Evolutionary conservation across 768 basidiomycete genomes (phyloP).

Genomic region (Hygrocybe coccinea): DNA sequence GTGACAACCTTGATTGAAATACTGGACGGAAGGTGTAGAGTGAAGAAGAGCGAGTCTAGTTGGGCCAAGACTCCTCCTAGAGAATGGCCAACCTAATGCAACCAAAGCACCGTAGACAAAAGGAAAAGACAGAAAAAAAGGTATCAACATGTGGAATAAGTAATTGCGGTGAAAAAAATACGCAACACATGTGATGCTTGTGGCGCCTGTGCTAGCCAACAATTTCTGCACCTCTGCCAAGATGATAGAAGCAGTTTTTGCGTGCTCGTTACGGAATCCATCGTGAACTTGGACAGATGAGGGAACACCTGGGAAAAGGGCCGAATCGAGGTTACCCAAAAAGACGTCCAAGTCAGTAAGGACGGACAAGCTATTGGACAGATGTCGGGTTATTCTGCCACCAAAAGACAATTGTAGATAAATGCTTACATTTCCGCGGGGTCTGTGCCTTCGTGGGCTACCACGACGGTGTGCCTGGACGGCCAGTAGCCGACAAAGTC

Average conservation of each 20-base stretch:
- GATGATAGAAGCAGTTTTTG: constrained; percentile 37
- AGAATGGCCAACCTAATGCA: constrained; percentile 1
- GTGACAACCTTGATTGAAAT: constrained; percentile 30
- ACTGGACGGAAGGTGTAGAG: constrained; percentile 41
- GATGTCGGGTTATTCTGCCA: background rate
- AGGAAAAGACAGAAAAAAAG: background rate
- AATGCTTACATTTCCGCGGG: constrained; percentile 29
- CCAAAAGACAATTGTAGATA: background rate
- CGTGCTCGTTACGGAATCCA: constrained; percentile 43
- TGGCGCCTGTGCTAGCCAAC: constrained; percentile 33
- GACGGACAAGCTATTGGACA: constrained; percentile 28
- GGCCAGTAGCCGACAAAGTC: constrained; percentile 31
- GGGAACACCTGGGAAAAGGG: constrained; percentile 44
- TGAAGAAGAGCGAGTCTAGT: constrained; percentile 53
- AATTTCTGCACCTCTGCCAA: constrained; percentile 38
- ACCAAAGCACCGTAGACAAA: background rate
- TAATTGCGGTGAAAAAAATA: constrained; percentile 35
- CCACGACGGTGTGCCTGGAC: constrained; percentile 35
- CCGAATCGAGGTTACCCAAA: constrained; percentile 29
- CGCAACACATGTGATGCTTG: constrained; percentile 41
- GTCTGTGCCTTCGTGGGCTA: constrained; percentile 43
- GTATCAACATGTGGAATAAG: constrained; percentile 6
- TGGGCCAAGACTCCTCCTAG: constrained; percentile 50
- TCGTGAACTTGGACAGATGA: constrained; percentile 41
- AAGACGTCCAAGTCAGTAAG: constrained; percentile 37